These are phyloP conservation scores for Aegilops sharonensis DNA, from an alignment of 176 grass and related monocot genomes.

Conservation along the genomic window DNA sequence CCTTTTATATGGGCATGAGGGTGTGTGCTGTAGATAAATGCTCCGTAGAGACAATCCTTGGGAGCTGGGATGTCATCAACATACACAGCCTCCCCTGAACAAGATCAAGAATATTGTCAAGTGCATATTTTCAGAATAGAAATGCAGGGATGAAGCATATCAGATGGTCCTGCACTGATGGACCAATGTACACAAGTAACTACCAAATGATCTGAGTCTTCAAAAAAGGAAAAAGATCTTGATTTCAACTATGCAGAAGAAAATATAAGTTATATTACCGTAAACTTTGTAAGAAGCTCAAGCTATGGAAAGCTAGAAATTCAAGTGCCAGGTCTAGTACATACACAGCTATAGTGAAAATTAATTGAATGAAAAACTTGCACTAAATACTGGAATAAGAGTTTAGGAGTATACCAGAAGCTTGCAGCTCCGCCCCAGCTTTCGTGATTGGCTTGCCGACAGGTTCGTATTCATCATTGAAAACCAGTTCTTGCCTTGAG, in stretches of 20 bases:
- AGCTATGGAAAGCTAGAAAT: neutral
- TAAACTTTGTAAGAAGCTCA: neutral
- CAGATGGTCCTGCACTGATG: neutral
- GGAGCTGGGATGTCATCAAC: conserved; percentile 85
- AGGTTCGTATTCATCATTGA: conserved; percentile 64
- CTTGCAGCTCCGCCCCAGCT: conserved; percentile 71
- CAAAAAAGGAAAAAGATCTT: neutral
- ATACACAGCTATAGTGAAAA: neutral
- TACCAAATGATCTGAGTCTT: neutral
- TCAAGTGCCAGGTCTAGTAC: neutral
- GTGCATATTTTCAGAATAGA: neutral
- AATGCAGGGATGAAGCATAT: neutral
- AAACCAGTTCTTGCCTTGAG: conserved; percentile 61
- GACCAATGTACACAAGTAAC: neutral
- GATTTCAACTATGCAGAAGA: neutral
- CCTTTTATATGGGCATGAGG: conserved; percentile 60
- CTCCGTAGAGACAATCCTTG: conserved; percentile 80
- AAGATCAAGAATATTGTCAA: conserved; percentile 21
- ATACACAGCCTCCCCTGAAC: conserved; percentile 79
- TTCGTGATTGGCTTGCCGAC: conserved; percentile 72
- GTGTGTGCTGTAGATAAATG: conserved; percentile 83
- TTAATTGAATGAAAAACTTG: neutral
- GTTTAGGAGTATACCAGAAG: conserved; percentile 64
- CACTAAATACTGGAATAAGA: neutral
- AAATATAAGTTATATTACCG: neutral